Evolutionary conservation across 139 green algal species (phyloP).

Genomic region (Chlorella vulgaris): DNA sequence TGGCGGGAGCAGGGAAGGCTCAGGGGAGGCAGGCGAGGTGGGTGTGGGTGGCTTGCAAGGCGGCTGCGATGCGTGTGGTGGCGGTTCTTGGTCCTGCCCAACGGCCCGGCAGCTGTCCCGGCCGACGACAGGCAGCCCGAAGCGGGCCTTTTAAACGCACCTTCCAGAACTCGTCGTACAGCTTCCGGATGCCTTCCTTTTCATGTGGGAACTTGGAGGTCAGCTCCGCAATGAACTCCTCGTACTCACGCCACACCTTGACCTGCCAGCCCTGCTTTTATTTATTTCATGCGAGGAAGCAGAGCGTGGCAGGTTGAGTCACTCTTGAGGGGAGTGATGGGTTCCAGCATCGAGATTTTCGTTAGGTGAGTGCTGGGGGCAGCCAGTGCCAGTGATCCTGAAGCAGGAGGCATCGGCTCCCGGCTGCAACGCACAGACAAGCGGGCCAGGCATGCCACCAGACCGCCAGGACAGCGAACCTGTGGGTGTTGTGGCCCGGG

Average conservation of each 20-base stretch:
- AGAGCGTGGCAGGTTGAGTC: neutral
- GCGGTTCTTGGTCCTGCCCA: no score
- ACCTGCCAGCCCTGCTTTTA: conserved; percentile 73
- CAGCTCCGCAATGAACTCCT: conserved; percentile 91
- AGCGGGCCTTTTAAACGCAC: conserved; percentile 29
- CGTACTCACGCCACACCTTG: conserved; percentile 87
- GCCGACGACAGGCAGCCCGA: neutral
- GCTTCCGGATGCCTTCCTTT: conserved; percentile 78
- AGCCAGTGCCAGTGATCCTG: no score
- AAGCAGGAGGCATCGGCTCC: no score
- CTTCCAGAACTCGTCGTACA: conserved; percentile 95
- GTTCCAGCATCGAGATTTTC: no score
- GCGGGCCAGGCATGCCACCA: neutral
- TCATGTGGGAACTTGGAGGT: conserved; percentile 85
- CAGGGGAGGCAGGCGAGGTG: neutral
- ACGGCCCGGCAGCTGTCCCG: neutral
- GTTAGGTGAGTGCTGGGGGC: no score
- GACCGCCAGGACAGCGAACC: conserved; percentile 23
- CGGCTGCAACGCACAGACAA: no score
- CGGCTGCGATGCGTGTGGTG: no score
- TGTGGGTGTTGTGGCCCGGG: conserved; percentile 62
- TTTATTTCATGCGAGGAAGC: neutral
- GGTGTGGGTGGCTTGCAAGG: neutral
- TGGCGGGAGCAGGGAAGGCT: neutral
- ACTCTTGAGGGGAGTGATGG: neutral